Conservation (phyloP, 129 eudicot genomes). For the Escallonia rubra region DNA sequence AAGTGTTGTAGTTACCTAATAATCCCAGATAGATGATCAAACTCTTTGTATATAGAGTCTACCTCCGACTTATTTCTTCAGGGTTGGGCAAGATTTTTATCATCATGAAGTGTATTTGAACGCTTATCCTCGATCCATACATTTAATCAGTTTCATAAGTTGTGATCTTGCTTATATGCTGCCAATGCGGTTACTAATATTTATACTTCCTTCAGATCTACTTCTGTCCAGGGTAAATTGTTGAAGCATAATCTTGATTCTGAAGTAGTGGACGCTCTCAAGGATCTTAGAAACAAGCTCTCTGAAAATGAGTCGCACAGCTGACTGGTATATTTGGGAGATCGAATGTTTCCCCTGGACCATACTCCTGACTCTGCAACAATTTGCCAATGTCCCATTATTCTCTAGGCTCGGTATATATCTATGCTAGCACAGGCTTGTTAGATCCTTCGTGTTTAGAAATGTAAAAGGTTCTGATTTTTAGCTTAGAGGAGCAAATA, state of each 20-base stretch:
- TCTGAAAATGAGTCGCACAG: conserved; percentile 29
- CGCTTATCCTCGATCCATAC: not conserved
- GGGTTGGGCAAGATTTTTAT: too few species aligned
- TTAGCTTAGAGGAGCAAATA: not conserved
- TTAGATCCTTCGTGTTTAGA: not conserved
- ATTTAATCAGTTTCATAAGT: too few species aligned
- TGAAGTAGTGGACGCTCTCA: conserved; percentile 77
- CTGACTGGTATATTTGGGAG: not conserved
- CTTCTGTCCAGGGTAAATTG: conserved; percentile 68
- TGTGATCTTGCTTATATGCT: not conserved
- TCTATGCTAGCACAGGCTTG: not conserved
- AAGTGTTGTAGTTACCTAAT: too few species aligned
- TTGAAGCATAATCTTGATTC: conserved; percentile 84
- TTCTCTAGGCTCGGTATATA: not conserved
- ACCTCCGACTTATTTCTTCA: too few species aligned
- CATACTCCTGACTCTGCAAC: not conserved
- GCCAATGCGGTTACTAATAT: not conserved
- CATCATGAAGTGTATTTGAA: too few species aligned
- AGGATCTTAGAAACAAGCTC: conserved; percentile 73
- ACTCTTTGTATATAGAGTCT: too few species aligned
- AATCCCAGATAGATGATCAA: too few species aligned
- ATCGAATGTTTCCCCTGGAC: not conserved
- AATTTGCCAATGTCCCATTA: not conserved
- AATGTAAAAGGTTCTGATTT: conserved; percentile 1
- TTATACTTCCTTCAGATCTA: conserved; percentile 29